These are phyloP conservation scores for Neurospora pannonica DNA, from an alignment of 495 filamentous ascomycete species.

Conservation along the genomic window DNA sequence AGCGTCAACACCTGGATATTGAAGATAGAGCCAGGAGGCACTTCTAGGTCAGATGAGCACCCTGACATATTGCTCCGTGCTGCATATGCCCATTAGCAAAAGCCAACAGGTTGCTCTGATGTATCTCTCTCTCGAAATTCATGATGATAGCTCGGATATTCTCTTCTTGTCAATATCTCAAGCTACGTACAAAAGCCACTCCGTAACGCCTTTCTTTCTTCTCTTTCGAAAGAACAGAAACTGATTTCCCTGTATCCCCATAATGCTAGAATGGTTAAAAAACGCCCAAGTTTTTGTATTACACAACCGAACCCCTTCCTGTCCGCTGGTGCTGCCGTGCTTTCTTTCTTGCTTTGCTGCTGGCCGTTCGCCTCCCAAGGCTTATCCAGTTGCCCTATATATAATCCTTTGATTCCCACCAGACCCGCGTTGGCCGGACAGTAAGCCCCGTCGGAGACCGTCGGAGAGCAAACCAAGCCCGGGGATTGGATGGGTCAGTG, in stretches of 20 bases:
- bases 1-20: not conserved
- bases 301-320: not conserved
- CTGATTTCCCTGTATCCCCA: not conserved
- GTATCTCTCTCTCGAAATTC: not conserved
- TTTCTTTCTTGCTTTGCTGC: not conserved
- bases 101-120: not conserved
- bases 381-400: not conserved
- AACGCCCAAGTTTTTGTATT: slow-evolving; percentile 1
- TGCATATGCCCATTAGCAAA: not conserved
- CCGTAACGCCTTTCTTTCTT: not conserved
- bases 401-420: not conserved
- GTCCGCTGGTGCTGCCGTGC: not conserved
- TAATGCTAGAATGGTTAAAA: not conserved
- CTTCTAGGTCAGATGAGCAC: not conserved
- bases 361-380: not conserved
- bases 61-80: not conserved
- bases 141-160: not conserved
- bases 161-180: not conserved
- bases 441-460: not conserved
- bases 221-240: not conserved
- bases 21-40: not conserved
- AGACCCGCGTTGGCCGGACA: not conserved
- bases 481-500: not conserved
- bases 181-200: not conserved
- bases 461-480: not conserved